Evolutionary conservation across 73 alveolate genomes (phyloP), one percentile per base, ranked within the genome.

Genomic region (Tetrahymena borealis): DNA sequence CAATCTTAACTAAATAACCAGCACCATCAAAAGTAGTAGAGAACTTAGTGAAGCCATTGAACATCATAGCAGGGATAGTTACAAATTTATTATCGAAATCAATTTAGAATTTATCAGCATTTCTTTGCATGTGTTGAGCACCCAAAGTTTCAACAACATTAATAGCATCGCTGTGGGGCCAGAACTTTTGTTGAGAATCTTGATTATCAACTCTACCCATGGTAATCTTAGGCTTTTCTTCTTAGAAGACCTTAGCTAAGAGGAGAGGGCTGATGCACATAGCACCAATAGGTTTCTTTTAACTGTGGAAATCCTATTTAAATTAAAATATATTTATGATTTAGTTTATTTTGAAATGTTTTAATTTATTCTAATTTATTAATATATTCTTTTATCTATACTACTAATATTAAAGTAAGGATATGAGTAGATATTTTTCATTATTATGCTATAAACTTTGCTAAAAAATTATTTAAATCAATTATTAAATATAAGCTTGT

Each of bases 151-250:
- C 90, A 16, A 97, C 98, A 42, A 60, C 96, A 24, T 92, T 96
- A 41, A 96, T 94, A 41, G 97, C 90, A 10, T 94, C 98, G 37
- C 79, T 32, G 77, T 92, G 95, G 36, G 98, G 98, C 96, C 96
- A 96, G 60, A 32, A 78, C 18, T 40, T 92, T 15, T 95, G 94
- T 24, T 41, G 95, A 36, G 42, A 39, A 11, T 97, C 98, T 18
- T 94, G 93, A 38, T 96, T 96, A 6, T 91, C 92, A 40, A 91
- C 91, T 90, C 97, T 96, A 32, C 94, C 94, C 36, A 42, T 43
- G 35, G 78, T 91, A 16, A 28, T n/a, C 12, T 39, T 42, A 35
- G 95, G 85, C 38, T 60, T 60, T 60, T 60, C 85, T 32, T 60
- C 79, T 38, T 96, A 96, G n/a, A 95, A 92, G 20, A 93, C 94